Evolutionary conservation across 371 early-diverging fungal species (phyloP), one percentile per base, ranked within the genome.

Genomic region (Chytridiales sp.): DNA sequence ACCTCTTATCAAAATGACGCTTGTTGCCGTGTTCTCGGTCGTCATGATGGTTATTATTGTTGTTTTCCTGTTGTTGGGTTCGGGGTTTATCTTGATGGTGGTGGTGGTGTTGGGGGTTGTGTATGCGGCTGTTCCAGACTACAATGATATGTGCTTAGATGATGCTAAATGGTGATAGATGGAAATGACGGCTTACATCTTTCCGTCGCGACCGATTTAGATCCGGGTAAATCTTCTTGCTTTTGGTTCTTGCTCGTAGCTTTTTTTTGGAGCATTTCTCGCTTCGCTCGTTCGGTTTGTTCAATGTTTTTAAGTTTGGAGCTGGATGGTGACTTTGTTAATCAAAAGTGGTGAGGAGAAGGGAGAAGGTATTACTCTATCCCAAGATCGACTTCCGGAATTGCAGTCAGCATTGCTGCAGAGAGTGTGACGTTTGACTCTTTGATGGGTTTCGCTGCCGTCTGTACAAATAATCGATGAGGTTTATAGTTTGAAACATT

Each of bases 341-440:
- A 11, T 30, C 26, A 19, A 43, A 17, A 24, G n/a, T 32, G 31
- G 0, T 19, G 26, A 9, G 5, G 24, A 5, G 46, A 9, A 19
- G 46, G 19, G 46, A 47, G 21, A 30, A 35, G 26, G 2, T 24
- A 36, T 9, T 13, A 88, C 87, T 82, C 85, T 36, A 90, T 87
- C 36, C 94, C 96, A 2, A 95, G 76, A 68, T 94, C 94, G 3
- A 94, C 90, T 70, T 94, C 94, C 3, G 94, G 96, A 52, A 95
- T 92, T 8, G 93, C 90, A 6, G 93, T 92, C 35, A 95, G 67
- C 94, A 95, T 93, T 35, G 88, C 81, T 8, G 93, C 80, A 2
- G 93, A 92, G 34, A 90, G 70, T 40, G 92, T 88, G 1, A 93
- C 90, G 61, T 87, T 93, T 22, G 93, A 94, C 65, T 95, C 94